Conservation (phyloP, 441 rosid genomes). For the Erodium trifolium region DNA sequence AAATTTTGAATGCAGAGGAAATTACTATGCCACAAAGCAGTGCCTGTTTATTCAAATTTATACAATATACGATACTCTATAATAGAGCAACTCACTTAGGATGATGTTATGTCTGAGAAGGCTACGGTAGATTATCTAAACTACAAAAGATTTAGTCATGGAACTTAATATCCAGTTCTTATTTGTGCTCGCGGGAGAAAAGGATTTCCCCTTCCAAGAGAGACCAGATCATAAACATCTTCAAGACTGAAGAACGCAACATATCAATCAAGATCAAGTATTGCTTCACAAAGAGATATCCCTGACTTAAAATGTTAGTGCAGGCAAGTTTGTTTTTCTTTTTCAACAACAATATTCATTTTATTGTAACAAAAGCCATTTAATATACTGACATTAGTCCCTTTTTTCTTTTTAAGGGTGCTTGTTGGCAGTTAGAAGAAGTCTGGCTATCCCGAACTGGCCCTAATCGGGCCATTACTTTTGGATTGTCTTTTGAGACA, state of each 20-base stretch:
- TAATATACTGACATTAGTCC: background rate
- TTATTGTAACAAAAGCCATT: background rate
- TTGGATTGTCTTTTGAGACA: too few relatives aligned
- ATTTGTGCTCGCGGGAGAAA: constrained; percentile 1
- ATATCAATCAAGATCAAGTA: background rate
- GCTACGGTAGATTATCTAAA: background rate
- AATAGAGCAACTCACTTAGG: background rate
- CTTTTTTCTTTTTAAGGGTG: background rate
- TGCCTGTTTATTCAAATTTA: background rate
- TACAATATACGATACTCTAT: background rate
- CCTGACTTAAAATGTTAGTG: background rate
- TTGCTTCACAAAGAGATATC: background rate
- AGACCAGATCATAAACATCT: background rate
- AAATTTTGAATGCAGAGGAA: background rate
- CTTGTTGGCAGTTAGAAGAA: background rate
- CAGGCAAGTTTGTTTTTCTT: background rate
- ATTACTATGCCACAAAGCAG: background rate
- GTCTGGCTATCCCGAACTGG: too few relatives aligned
- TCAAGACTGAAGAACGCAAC: background rate
- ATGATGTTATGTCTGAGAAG: background rate
- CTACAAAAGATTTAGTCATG: background rate
- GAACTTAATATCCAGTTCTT: background rate
- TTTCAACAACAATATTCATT: background rate
- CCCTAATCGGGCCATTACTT: too few relatives aligned
- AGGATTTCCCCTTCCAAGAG: background rate